Base-by-base conservation (phyloP, 1,284 basidiomycete species). In the Phellinidium pouzarii region DNA sequence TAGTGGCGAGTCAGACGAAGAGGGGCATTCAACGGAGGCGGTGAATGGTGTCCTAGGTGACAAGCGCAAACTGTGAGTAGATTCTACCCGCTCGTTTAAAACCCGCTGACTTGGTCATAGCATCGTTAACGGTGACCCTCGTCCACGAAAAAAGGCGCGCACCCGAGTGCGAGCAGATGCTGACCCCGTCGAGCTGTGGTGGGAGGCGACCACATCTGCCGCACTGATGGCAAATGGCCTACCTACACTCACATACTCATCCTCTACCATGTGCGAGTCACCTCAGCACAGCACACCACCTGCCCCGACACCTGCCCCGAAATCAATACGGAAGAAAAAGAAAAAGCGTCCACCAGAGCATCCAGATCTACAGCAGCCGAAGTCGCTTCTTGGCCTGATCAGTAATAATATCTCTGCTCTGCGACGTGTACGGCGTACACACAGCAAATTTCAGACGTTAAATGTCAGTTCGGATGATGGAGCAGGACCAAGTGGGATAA, bases 341-440 rank as follows among this genome's bases (percentile, higher is more conserved):
- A 48, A 42, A 38, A 55, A 38, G 46, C 56, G 46, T 57, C 56
- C 69, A 65, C 52, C 73, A 68, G 60, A 71, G 67, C 55, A 67
- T 61, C 43, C 34, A 55, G 62, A 43, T 61, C 51, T 57, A 58
- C 44, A 43, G 54, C 23, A 47, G 49, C 43, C 58, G 53, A 59
- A 67, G 43, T 75, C 81, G 0, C 65, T 88, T 9, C 68, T 89
- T 19, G 68, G 69, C 20, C 61, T 81, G 52, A 88, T 90, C 80
- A 87, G 85, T 61, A 72, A 71, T 50, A 91, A 91, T 62, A 80
- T 90, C 55, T 77, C 74, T 55, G 83, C 82, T 0, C 74, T 90
- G 65, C 79, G 81, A 54, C 76, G 82, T 29, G 74, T 90, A 22
- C 73, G 86, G 41, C 76, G 78, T 54, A 84, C 82, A 0, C 85